Base-by-base conservation (phyloP, 2,329 filamentous ascomycete genomes). In the Epichloe uncinata region DNA sequence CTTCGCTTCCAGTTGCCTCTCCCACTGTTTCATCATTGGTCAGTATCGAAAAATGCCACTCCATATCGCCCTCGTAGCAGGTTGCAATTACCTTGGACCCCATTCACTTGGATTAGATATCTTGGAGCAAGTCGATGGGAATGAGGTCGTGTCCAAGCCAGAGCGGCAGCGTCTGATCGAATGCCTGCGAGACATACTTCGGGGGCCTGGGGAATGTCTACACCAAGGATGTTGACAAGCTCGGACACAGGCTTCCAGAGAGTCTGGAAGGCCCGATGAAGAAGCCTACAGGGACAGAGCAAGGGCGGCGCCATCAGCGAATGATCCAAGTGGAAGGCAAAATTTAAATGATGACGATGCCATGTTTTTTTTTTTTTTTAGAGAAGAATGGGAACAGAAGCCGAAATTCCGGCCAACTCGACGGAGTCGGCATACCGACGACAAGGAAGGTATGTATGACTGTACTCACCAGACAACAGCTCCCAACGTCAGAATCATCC, bases 61-160 rank as follows among this genome's bases (percentile, higher is more conserved):
- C 11, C 18, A 26, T 22, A 37, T 34, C 12, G 20, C 18, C n/a
- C 15, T 20, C 2, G 9, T 2, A 33, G 34, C 35, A n/a, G 37
- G 9, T 22, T 41, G 35, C 13, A 67, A 81, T 66, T 68, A 93
- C 87, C 87, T 70, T 88, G 87, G 42, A 91, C 83, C 41, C 91
- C 91, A 66, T 98, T 97, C 56, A 98, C 83, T 64, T 95, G 87
- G 48, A 98, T 87, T 43, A 91, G 77, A 63, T 95, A 93, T 68
- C 90, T 94, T 48, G 88, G 78, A 49, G 94, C 85, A 3, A 85
- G 77, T 38, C 78, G 75, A 54, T 77, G 79, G 42, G 70, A 66
- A 3, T 73, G 78, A 0, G 87, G 84, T 52, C 83, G 79, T 54
- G 89, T 87, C 93, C 93, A 98, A 65, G 90, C 89, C 42, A 98